These are phyloP conservation scores for Allomyces macrogynus DNA, from an alignment of 192 early-diverging fungal species.

Conservation along the genomic window DNA sequence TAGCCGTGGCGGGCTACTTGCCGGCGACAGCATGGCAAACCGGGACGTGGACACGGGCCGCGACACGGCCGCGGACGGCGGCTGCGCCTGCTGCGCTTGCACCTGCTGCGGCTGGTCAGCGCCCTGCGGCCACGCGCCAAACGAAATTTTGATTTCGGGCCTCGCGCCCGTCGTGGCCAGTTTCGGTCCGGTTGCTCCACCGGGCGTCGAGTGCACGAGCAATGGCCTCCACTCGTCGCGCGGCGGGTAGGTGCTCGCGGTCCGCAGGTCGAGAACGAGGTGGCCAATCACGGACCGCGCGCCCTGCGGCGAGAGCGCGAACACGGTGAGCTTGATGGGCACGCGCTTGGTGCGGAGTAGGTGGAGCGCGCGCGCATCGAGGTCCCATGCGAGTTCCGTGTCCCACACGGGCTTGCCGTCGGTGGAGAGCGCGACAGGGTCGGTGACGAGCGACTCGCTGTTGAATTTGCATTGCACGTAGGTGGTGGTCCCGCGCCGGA, in stretches of 20 bases:
- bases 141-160: slow-evolving; percentile 32
- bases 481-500: slow-evolving; percentile 4
- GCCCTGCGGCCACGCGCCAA: slow-evolving; percentile 10
- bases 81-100: too few species aligned
- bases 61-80: too few species aligned
- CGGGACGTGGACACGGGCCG: too few species aligned
- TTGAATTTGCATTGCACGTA: slow-evolving; percentile 44
- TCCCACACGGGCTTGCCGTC: slow-evolving; percentile 24
- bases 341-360: slow-evolving; percentile 24
- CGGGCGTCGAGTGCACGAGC: slow-evolving; percentile 18
- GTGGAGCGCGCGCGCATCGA: slow-evolving; percentile 16
- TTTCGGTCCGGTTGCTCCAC: slow-evolving; percentile 2
- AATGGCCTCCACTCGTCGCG: slow-evolving; percentile 19
- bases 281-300: slow-evolving; percentile 23
- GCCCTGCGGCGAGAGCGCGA: slow-evolving; percentile 11
- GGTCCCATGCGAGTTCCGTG: slow-evolving; percentile 37
- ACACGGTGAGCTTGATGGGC: slow-evolving; percentile 23
- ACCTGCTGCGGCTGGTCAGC: too few species aligned
- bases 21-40: too few species aligned
- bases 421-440: slow-evolving; percentile 18
- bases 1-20: too few species aligned
- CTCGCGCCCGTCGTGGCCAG: slow-evolving; percentile 5
- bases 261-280: slow-evolving; percentile 31
- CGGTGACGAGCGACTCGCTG: slow-evolving; percentile 33
- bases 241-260: slow-evolving; percentile 8